phyloP scores from a whole-genome alignment of 306 rosid species.

The Castanea crenata region DNA sequence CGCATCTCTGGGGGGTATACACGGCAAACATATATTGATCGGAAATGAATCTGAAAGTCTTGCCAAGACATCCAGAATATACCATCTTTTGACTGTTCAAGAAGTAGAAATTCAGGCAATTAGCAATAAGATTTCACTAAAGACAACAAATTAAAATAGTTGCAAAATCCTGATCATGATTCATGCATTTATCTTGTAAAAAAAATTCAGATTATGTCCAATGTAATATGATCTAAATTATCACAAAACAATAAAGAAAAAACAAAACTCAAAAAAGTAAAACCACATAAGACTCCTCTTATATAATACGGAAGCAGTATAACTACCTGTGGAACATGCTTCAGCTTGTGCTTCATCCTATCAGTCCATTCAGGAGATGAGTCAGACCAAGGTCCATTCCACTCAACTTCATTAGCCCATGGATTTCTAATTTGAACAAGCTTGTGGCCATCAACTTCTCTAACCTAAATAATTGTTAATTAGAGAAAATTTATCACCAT shows the following conservation, averaged over 20 bases:
- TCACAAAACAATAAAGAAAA: neutral
- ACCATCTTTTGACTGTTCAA: conserved; percentile 85
- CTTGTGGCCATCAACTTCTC: conserved; percentile 97
- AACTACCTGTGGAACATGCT: conserved; percentile 82
- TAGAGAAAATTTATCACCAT: neutral
- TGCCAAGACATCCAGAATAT: conserved; percentile 99
- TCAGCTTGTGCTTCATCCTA: conserved; percentile 96
- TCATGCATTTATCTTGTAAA: too few species aligned
- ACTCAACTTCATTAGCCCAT: conserved; percentile 99
- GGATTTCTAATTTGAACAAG: conserved; percentile 99
- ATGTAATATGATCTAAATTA: neutral
- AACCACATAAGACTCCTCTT: conserved; percentile 2
- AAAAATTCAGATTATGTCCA: neutral
- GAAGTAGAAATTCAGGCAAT: conserved; percentile 6
- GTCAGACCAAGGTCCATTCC: conserved; percentile 99
- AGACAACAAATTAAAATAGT: neutral
- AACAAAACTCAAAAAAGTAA: neutral
- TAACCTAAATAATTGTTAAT: conserved; percentile 46
- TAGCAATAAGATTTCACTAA: conserved; percentile 1
- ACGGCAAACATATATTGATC: conserved; percentile 96
- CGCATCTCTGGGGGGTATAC: conserved; percentile 97
- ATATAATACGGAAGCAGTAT: neutral
- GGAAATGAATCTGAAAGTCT: conserved; percentile 98
- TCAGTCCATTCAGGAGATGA: conserved; percentile 93
- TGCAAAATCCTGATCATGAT: neutral